phyloP scores from a whole-genome alignment of 2,329 filamentous ascomycete genomes.

The Cladobotryum mycophilum region DNA sequence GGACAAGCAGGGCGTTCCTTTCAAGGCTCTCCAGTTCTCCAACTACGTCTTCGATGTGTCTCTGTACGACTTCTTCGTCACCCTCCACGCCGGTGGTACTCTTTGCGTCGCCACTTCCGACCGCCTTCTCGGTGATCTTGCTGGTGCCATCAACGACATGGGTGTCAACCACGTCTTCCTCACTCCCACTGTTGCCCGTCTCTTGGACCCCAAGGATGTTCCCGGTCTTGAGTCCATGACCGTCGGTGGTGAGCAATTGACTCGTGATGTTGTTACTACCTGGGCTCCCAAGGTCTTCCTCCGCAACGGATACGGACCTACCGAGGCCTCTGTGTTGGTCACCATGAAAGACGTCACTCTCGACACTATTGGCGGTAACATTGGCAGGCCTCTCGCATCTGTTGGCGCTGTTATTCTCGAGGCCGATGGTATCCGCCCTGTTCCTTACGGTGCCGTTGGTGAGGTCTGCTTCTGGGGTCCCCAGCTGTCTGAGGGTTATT shows the following conservation, averaged over 20 bases:
- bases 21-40: background rate
- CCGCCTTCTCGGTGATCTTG: too few species aligned
- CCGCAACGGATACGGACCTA: constrained; percentile 14
- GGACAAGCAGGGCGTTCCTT: background rate
- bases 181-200: constrained; percentile 15
- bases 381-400: too few species aligned
- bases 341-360: constrained; percentile 12
- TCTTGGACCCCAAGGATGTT: constrained; percentile 13
- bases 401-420: too few species aligned
- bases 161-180: constrained; percentile 8
- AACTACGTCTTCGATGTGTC: background rate
- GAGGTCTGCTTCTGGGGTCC: too few species aligned
- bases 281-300: constrained; percentile 11
- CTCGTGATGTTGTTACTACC: constrained; percentile 9
- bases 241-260: constrained; percentile 12
- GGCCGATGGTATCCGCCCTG: too few species aligned
- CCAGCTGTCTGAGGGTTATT: too few species aligned
- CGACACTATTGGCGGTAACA: constrained; percentile 8
- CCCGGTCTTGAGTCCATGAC: constrained; percentile 12
- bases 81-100: constrained; percentile 6
- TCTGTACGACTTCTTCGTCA: constrained; percentile 11
- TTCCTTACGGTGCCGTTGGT: too few species aligned
- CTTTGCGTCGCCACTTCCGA: too few species aligned
- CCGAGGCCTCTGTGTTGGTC: constrained; percentile 1
- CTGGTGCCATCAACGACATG: too few species aligned